Evolutionary conservation across 1,284 basidiomycete genomes (phyloP).

Genomic region (Coniferiporia sulphurascens): DNA sequence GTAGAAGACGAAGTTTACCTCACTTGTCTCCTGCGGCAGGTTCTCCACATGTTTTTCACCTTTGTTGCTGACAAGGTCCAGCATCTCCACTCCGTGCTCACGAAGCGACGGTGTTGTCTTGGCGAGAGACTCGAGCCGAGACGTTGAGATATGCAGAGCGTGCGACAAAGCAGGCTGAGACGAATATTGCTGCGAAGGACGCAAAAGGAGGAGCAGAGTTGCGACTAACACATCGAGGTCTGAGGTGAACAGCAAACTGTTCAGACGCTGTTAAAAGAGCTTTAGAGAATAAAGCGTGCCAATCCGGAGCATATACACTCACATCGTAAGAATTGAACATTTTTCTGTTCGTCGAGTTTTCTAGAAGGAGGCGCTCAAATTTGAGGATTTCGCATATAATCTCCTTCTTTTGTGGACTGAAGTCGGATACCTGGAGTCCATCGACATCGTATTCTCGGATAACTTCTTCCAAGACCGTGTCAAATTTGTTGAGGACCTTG

Average conservation of each 20-base stretch:
- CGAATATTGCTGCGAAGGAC: slow-evolving; percentile 94
- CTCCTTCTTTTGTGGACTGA: slow-evolving; percentile 74
- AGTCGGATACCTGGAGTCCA: slow-evolving; percentile 77
- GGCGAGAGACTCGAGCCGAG: slow-evolving; percentile 64
- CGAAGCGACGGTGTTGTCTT: slow-evolving; percentile 73
- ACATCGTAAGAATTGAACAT: slow-evolving; percentile 97
- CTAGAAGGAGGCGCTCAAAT: slow-evolving; percentile 87
- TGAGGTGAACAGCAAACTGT: slow-evolving; percentile 82
- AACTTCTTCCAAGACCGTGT: slow-evolving; percentile 78
- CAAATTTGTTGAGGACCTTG: slow-evolving; percentile 93
- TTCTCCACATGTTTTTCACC: slow-evolving; percentile 49
- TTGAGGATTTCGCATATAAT: slow-evolving; percentile 79
- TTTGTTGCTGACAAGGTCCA: slow-evolving; percentile 58
- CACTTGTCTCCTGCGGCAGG: slow-evolving; percentile 63
- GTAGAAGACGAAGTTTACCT: slow-evolving; percentile 76
- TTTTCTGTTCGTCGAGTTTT: slow-evolving; percentile 98
- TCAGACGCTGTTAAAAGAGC: slow-evolving; percentile 63
- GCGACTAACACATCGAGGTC: slow-evolving; percentile 88
- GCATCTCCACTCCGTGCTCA: slow-evolving; percentile 66
- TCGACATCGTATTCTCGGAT: slow-evolving; percentile 83
- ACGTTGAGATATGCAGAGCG: slow-evolving; percentile 71
- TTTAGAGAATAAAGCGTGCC: slow-evolving; percentile 15
- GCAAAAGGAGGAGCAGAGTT: slow-evolving; percentile 81
- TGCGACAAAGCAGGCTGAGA: slow-evolving; percentile 75
- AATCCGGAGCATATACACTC: slow-evolving; percentile 31